Evolutionary conservation across 176 grass and related monocot species (phyloP).

Genomic region (Hsuehochloa calcarea): DNA sequence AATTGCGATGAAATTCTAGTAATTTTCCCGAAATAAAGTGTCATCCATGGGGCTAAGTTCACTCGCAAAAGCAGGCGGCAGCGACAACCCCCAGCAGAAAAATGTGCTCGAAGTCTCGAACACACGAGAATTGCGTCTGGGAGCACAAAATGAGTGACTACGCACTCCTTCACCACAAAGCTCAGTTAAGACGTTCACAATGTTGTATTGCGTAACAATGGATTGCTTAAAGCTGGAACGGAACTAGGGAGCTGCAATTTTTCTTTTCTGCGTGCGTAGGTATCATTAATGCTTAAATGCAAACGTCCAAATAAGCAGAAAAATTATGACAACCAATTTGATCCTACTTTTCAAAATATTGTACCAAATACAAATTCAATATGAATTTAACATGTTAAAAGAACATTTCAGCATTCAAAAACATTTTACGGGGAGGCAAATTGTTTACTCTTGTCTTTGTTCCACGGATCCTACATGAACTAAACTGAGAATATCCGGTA

Average conservation of each 20-base stretch:
- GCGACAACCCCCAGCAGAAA: neutral
- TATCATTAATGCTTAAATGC: neutral
- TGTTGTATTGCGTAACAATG: neutral
- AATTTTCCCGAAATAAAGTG: neutral
- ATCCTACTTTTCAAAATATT: neutral
- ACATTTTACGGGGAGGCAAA: neutral
- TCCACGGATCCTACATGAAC: neutral
- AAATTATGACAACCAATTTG: neutral
- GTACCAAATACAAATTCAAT: neutral
- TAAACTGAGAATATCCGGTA: neutral
- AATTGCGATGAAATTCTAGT: neutral
- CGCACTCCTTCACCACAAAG: neutral
- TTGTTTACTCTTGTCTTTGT: neutral
- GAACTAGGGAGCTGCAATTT: neutral
- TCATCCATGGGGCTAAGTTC: neutral
- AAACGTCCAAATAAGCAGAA: neutral
- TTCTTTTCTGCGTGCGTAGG: neutral
- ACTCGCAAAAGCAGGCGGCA: neutral
- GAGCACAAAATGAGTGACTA: neutral
- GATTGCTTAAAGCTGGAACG: neutral
- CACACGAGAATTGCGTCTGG: neutral
- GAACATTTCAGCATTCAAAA: neutral
- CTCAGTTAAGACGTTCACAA: neutral
- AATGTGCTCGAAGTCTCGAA: neutral
- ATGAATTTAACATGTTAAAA: neutral